Conservation (phyloP, 208 protist genomes). For the Polymyxa betae region DNA sequence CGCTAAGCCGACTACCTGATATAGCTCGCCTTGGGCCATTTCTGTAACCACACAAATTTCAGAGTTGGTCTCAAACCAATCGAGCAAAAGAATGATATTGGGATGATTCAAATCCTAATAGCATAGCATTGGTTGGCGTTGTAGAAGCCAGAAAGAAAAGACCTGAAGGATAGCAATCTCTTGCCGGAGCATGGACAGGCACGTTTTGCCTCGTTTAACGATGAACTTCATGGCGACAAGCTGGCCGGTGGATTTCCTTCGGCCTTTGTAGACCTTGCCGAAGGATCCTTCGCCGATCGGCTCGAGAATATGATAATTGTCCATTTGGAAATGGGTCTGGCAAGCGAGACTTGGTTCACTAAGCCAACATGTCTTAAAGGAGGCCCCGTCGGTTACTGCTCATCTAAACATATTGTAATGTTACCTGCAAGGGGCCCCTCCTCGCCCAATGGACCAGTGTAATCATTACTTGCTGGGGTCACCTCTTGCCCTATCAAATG, state of each 20-base stretch:
- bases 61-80: slow-evolving; percentile 90
- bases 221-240: slow-evolving; percentile 98
- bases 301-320: slow-evolving; percentile 87
- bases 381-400: no score
- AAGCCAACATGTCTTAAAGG: no score
- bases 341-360: no score
- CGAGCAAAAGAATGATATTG: slow-evolving; percentile 93
- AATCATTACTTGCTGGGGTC: no score
- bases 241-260: slow-evolving; percentile 85
- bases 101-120: slow-evolving; percentile 85
- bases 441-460: no score
- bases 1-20: slow-evolving; percentile 56
- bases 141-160: neutral
- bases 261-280: slow-evolving; percentile 91
- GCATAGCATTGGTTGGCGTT: slow-evolving; percentile 50
- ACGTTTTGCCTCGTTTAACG: slow-evolving; percentile 74
- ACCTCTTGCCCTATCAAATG: no score
- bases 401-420: no score
- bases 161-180: neutral
- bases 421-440: no score
- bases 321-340: no score
- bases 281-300: slow-evolving; percentile 96
- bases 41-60: slow-evolving; percentile 87
- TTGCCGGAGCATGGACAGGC: neutral
- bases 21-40: slow-evolving; percentile 71